These are phyloP conservation scores for Neurospora sublineolata DNA, from an alignment of 495 filamentous ascomycete genomes.

Conservation along the genomic window DNA sequence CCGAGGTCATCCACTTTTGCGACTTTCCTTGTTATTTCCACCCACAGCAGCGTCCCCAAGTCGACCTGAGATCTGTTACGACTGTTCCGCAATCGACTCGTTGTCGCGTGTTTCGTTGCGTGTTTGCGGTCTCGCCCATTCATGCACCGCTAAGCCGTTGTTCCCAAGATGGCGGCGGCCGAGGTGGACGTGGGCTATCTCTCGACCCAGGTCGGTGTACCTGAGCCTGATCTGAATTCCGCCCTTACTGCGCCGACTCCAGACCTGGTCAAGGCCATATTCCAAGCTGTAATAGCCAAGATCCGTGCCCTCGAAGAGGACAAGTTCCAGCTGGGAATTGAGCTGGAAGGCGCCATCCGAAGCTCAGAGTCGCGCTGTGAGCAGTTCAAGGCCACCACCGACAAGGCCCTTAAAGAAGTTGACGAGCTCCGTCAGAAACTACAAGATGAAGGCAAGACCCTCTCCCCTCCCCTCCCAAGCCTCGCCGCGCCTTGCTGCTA, in stretches of 20 bases:
- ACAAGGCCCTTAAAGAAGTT: slow-evolving; percentile 71
- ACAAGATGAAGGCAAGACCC: slow-evolving; percentile 61
- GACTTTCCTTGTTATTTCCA: background rate
- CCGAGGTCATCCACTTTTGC: background rate
- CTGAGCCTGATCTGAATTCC: slow-evolving; percentile 52
- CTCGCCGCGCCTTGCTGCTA: background rate
- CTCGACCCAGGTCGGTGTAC: slow-evolving; percentile 59
- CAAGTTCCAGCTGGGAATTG: slow-evolving; percentile 79
- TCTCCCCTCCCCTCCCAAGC: background rate
- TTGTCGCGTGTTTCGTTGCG: background rate
- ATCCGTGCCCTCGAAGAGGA: slow-evolving; percentile 75
- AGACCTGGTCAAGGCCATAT: slow-evolving; percentile 60
- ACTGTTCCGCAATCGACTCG: background rate
- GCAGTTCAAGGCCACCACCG: slow-evolving; percentile 63
- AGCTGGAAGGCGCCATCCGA: slow-evolving; percentile 78
- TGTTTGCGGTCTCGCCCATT: background rate
- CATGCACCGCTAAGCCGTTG: slow-evolving; percentile 10
- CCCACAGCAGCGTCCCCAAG: background rate
- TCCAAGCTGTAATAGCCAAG: slow-evolving; percentile 57
- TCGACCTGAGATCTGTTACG: background rate
- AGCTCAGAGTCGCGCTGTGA: slow-evolving; percentile 69
- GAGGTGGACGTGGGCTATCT: slow-evolving; percentile 67
- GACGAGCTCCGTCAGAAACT: slow-evolving; percentile 68
- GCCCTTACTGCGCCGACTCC: slow-evolving; percentile 62
- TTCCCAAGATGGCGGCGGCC: slow-evolving; percentile 57